Evolutionary conservation across 192 early-diverging fungal genomes (phyloP).

Genomic region (Backusella luteola): DNA sequence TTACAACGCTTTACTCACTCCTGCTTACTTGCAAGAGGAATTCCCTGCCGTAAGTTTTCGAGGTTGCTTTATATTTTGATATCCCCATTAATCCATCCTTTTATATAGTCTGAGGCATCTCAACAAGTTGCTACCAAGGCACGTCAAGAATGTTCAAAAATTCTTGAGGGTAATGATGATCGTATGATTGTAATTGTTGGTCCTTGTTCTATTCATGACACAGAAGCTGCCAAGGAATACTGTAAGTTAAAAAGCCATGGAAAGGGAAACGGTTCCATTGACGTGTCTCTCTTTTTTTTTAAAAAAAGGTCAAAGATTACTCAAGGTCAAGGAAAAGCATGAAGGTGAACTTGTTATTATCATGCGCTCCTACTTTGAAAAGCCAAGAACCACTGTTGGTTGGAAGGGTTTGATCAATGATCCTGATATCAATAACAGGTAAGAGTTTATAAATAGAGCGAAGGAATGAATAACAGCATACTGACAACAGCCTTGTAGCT

Average conservation of each 20-base stretch:
- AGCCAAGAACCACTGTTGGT: slow-evolving; percentile 94
- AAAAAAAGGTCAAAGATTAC: slow-evolving; percentile 7
- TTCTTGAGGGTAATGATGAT: slow-evolving; percentile 82
- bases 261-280: neutral
- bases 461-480: neutral
- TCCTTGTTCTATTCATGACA: slow-evolving; percentile 96
- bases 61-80: neutral
- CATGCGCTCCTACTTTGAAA: slow-evolving; percentile 99
- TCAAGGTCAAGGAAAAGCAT: slow-evolving; percentile 58
- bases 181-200: slow-evolving; percentile 89
- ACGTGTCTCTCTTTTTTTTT: neutral
- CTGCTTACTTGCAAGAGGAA: slow-evolving; percentile 88
- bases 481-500: slow-evolving; percentile 43
- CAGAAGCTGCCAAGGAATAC: slow-evolving; percentile 83
- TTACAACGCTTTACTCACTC: slow-evolving; percentile 90
- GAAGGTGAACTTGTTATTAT: slow-evolving; percentile 81
- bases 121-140: slow-evolving; percentile 42
- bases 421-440: slow-evolving; percentile 66
- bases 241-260: slow-evolving; percentile 38
- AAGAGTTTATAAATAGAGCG: slow-evolving; percentile 1
- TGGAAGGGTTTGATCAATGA: slow-evolving; percentile 88
- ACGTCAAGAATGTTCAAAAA: slow-evolving; percentile 65
- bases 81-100: neutral
- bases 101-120: slow-evolving; percentile 26
- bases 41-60: slow-evolving; percentile 58